A percentile compares a stretch with the other conserved stretches of the same genome.
phyloP scores from a whole-genome alignment of 2,329 filamentous ascomycete species.

The Sodiomyces alkalinus region DNA sequence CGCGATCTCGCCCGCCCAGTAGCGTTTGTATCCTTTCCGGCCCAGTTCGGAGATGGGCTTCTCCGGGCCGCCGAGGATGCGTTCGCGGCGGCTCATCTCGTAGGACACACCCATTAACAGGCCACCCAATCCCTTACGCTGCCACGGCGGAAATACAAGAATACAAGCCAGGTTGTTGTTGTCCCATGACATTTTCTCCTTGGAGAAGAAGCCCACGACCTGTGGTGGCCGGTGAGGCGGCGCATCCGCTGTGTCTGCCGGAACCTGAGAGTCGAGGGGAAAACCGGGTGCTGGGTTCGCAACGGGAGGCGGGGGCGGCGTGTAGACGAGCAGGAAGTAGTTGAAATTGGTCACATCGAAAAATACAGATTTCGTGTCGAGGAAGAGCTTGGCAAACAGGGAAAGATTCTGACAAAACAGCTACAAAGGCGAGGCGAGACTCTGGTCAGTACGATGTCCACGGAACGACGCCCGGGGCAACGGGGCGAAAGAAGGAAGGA shows the following conservation, averaged over 20 bases:
- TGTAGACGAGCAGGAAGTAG: constrained; percentile 82
- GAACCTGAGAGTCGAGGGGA: constrained; percentile 1
- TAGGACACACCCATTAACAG: constrained; percentile 89
- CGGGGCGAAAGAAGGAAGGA: background rate
- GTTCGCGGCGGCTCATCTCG: constrained; percentile 73
- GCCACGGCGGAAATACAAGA: constrained; percentile 88
- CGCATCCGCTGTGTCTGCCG: constrained; percentile 3
- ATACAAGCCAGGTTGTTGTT: constrained; percentile 97
- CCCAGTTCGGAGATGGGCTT: constrained; percentile 84
- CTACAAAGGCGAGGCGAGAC: constrained; percentile 16
- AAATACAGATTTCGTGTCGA: constrained; percentile 96
- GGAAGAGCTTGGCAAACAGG: constrained; percentile 91
- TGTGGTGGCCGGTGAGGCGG: constrained; percentile 20
- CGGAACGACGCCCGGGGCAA: background rate
- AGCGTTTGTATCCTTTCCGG: constrained; percentile 65
- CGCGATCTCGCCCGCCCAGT: constrained; percentile 75
- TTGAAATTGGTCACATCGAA: constrained; percentile 92
- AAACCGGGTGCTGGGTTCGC: constrained; percentile 1
- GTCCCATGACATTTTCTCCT: constrained; percentile 98
- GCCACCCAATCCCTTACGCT: constrained; percentile 75
- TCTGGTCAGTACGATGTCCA: constrained; percentile 1
- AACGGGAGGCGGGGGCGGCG: constrained; percentile 25
- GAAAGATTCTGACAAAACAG: constrained; percentile 92
- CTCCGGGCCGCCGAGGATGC: constrained; percentile 78
- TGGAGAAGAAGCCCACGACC: constrained; percentile 93